Conservation (phyloP, 805 yeast genomes). For the Lachancea fermentati region DNA sequence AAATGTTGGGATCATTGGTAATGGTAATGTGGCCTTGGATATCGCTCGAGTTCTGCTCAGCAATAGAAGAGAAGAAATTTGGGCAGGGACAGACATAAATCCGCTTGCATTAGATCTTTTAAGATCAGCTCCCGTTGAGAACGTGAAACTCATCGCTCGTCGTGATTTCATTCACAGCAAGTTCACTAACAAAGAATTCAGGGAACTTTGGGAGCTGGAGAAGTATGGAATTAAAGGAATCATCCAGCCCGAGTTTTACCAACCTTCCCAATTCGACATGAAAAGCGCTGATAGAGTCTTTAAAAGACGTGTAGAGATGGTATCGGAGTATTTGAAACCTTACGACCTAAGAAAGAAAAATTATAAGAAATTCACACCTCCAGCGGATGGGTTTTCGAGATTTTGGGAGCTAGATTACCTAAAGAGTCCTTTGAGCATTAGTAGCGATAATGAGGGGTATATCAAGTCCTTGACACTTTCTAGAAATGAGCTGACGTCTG, state of each 20-base stretch:
- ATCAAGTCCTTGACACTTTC: conserved; percentile 25
- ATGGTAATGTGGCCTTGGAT: conserved; percentile 94
- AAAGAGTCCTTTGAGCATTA: conserved; percentile 54
- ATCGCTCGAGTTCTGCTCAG: conserved; percentile 74
- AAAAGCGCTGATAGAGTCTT: conserved; percentile 43
- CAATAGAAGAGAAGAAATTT: conserved; percentile 40
- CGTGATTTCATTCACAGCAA: conserved; percentile 83
- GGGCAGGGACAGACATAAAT: conserved; percentile 71
- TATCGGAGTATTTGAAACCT: conserved; percentile 46
- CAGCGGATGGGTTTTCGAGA: conserved; percentile 19
- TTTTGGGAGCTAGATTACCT: conserved; percentile 69
- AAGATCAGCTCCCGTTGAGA: conserved; percentile 46
- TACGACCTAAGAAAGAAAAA: conserved; percentile 26
- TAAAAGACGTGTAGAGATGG: conserved; percentile 60
- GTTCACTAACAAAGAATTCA: conserved; percentile 84
- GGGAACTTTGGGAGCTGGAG: conserved; percentile 69
- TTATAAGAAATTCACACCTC: conserved; percentile 20
- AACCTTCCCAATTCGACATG: conserved; percentile 23
- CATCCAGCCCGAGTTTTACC: conserved; percentile 35
- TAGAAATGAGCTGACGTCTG: conserved; percentile 17
- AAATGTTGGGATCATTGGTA: conserved; percentile 81
- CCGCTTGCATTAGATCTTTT: conserved; percentile 52
- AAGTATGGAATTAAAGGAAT: conserved; percentile 46
- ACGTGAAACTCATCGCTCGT: conserved; percentile 74
- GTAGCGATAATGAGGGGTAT: conserved; percentile 35